Conservation (phyloP, 2,329 filamentous ascomycete genomes). For the Cryphonectria carpinicola region DNA sequence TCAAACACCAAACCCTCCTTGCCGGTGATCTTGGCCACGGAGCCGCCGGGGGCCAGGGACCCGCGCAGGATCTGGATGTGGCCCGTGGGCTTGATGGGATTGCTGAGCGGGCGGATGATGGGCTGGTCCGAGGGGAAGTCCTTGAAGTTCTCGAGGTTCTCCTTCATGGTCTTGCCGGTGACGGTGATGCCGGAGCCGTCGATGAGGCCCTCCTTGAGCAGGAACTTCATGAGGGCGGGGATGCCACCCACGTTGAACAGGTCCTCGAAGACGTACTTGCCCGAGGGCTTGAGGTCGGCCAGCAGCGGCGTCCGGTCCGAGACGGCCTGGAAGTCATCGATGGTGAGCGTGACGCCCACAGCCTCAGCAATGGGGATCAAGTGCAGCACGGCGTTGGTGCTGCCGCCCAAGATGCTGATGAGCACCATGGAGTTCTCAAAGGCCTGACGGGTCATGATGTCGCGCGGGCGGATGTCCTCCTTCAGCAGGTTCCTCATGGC, state of each 20-base stretch:
- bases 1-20: constrained; percentile 87
- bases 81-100: constrained; percentile 85
- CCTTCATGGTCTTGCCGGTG: constrained; percentile 84
- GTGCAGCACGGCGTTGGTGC: constrained; percentile 85
- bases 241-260: constrained; percentile 86
- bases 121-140: constrained; percentile 76
- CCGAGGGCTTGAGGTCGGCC: constrained; percentile 82
- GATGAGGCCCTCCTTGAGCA: constrained; percentile 81
- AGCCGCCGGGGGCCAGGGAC: constrained; percentile 82
- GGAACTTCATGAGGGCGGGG: constrained; percentile 83
- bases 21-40: constrained; percentile 91
- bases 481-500: constrained; percentile 76
- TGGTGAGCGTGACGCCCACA: constrained; percentile 78
- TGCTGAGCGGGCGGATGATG: constrained; percentile 78
- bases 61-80: constrained; percentile 89
- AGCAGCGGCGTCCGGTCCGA: constrained; percentile 80
- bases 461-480: constrained; percentile 76
- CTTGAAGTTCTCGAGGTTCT: constrained; percentile 80
- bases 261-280: constrained; percentile 85
- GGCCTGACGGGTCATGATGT: constrained; percentile 78
- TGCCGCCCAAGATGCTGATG: constrained; percentile 81
- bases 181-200: constrained; percentile 81
- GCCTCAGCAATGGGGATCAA: constrained; percentile 82
- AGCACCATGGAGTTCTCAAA: constrained; percentile 87
- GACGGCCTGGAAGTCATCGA: constrained; percentile 85